Percentiles rank a stretch among this genome's conserved stretches.
Evolutionary conservation across 208 protist genomes (phyloP).

Genomic region (Acanthamoeba divionensis): DNA sequence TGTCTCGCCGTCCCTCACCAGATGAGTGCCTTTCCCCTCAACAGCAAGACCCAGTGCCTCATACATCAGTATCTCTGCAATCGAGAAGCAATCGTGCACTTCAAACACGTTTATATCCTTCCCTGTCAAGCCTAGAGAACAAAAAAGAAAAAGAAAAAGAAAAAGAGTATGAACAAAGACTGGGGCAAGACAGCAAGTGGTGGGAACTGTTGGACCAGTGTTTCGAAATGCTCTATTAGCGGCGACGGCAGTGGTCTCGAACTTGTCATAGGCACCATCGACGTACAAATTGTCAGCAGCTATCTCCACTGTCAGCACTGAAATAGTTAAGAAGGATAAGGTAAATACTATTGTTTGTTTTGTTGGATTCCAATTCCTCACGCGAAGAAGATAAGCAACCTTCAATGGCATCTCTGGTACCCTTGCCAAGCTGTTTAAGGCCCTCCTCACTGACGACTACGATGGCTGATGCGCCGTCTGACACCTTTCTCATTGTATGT

Average conservation of each 20-base stretch:
- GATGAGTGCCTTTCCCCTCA: slow-evolving; percentile 83
- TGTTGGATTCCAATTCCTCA: background rate
- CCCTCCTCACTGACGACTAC: slow-evolving; percentile 85
- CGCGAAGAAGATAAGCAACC: background rate
- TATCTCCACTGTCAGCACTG: slow-evolving; percentile 79
- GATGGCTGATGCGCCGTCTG: slow-evolving; percentile 85
- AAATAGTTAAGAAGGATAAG: slow-evolving; percentile 48
- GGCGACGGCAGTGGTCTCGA: slow-evolving; percentile 81
- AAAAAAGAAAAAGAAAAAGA: too few relatives aligned
- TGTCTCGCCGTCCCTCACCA: slow-evolving; percentile 82
- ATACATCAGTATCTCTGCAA: slow-evolving; percentile 90
- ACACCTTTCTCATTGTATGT: too few relatives aligned
- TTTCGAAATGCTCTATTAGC: slow-evolving; percentile 80
- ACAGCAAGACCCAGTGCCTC: slow-evolving; percentile 89
- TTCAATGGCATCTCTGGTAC: slow-evolving; percentile 74
- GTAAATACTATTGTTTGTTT: background rate
- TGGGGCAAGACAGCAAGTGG: slow-evolving; percentile 83
- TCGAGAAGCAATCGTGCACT: slow-evolving; percentile 92
- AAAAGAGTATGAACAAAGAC: too few relatives aligned
- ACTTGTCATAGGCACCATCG: slow-evolving; percentile 78
- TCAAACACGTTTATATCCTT: slow-evolving; percentile 69
- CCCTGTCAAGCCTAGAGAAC: background rate
- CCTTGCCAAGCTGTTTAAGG: slow-evolving; percentile 83
- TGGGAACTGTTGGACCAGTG: slow-evolving; percentile 77
- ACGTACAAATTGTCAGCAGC: slow-evolving; percentile 83